Evolutionary conservation across 2,329 filamentous ascomycete genomes (phyloP).

Genomic region (Pseudogymnoascus sp.): DNA sequence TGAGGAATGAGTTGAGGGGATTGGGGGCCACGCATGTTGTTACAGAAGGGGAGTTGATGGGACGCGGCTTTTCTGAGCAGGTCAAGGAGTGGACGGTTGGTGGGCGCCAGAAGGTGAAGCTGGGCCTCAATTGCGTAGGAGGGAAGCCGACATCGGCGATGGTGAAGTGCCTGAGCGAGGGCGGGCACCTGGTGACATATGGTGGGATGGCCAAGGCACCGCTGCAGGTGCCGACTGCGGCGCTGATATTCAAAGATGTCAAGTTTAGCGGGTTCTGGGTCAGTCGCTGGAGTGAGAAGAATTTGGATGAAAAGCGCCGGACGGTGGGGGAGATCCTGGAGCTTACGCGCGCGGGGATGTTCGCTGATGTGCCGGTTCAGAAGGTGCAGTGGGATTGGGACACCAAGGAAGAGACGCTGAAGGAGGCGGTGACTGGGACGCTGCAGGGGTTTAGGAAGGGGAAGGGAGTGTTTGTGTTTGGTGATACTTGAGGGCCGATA

Average conservation of each 20-base stretch:
- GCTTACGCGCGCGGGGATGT: slow-evolving; percentile 64
- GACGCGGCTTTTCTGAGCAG: slow-evolving; percentile 37
- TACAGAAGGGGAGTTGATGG: slow-evolving; percentile 40
- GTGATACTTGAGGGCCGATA: slow-evolving; percentile 31
- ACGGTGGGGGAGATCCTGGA: slow-evolving; percentile 81
- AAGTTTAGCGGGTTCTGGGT: slow-evolving; percentile 93
- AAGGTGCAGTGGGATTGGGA: slow-evolving; percentile 77
- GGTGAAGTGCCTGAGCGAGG: slow-evolving; percentile 61
- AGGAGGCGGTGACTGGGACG: slow-evolving; percentile 70
- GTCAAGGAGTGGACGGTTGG: slow-evolving; percentile 57
- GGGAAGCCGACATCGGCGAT: slow-evolving; percentile 74
- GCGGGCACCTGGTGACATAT: slow-evolving; percentile 79
- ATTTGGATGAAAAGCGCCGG: slow-evolving; percentile 63
- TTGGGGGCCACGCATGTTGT: slow-evolving; percentile 47
- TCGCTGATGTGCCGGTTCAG: slow-evolving; percentile 76
- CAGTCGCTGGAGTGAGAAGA: slow-evolving; percentile 72
- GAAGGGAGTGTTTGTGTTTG: slow-evolving; percentile 85
- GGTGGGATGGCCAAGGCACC: slow-evolving; percentile 92
- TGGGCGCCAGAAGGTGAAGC: slow-evolving; percentile 60
- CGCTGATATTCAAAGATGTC: slow-evolving; percentile 90
- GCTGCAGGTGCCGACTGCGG: slow-evolving; percentile 67
- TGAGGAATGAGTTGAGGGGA: slow-evolving; percentile 51
- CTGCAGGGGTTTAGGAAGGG: slow-evolving; percentile 76
- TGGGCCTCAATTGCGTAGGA: slow-evolving; percentile 90
- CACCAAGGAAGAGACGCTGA: slow-evolving; percentile 61